Base-by-base conservation (phyloP, 108 stramenopile genomes). In the Nitzschia sp. region DNA sequence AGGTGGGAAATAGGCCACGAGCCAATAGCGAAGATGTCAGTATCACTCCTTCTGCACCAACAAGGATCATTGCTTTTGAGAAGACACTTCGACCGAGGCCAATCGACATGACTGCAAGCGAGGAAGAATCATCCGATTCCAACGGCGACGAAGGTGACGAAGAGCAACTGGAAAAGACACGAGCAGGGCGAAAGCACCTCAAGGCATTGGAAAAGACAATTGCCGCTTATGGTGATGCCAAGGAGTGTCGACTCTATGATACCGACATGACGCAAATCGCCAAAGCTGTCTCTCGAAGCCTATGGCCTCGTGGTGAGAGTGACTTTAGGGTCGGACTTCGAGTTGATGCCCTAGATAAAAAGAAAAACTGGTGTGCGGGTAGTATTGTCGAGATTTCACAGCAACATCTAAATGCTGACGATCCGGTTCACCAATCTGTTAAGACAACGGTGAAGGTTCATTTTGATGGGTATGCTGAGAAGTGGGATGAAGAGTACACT, bases 341-440 rank as follows among this genome's bases (percentile, higher is more conserved):
- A 14, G 90, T 97, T n/a, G 97, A 98, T 78, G 97, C 95, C 20
- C 85, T 90, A 19, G 97, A 98, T 73, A 82, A 91, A 8, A 66
- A 83, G 42, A 80, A 88, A 51, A 72, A 89, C 41, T 98, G 96
- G 96, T 98, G 85, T 71, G 79, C 89, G 15, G 95, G 95, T 24
- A 94, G 84, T 41, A 87, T 96, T 19, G 82, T 91, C 12, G 89
- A 95, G 64, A 78, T 95, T 51, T 51, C 80, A 37, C 79, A 85
- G 46, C 76, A 63, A 46, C 71, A 8, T 0, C 51, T 67, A 15
- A 42, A 62, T 22, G 67, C 25, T 19, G 61, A 51, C 34, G 29
- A 17, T 6, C 46, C 51, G n/a, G 69, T 79, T 9, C 62, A 43
- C 34, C 56, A 53, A 42, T 62, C 14, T 10, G 53, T 34, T 0